These are phyloP conservation scores for Papiliotrema nemorosa DNA, from an alignment of 1,284 basidiomycete genomes.

Conservation along the genomic window DNA sequence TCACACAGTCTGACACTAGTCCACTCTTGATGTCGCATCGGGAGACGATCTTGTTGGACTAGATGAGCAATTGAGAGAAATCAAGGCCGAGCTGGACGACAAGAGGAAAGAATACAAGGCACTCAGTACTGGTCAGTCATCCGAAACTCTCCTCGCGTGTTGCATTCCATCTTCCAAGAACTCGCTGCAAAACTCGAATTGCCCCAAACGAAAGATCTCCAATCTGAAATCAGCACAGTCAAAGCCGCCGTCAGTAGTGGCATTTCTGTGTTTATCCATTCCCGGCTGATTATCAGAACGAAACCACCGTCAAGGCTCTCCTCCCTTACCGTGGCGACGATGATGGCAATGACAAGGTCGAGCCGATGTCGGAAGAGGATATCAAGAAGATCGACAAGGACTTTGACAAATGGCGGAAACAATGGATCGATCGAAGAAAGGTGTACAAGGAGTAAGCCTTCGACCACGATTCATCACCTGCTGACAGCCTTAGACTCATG, in stretches of 20 bases:
- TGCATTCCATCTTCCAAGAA: neutral
- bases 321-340: constrained; percentile 20
- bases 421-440: constrained; percentile 42
- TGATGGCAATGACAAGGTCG: constrained; percentile 12
- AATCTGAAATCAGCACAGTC: constrained; percentile 29
- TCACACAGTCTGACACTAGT: constrained; percentile 1
- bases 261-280: neutral
- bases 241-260: constrained; percentile 32
- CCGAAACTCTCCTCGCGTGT: neutral
- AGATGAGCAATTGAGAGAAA: constrained; percentile 55
- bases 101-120: constrained; percentile 59
- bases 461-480: neutral
- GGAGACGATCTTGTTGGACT: constrained; percentile 25
- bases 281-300: constrained; percentile 26
- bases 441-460: constrained; percentile 43
- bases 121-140: constrained; percentile 54
- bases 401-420: constrained; percentile 45
- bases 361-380: constrained; percentile 33
- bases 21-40: constrained; percentile 24
- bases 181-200: constrained; percentile 59
- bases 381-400: constrained; percentile 40
- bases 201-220: constrained; percentile 66
- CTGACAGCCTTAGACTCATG: constrained; percentile 23
- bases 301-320: constrained; percentile 24
- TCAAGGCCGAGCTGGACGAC: constrained; percentile 62